Evolutionary conservation across 2,329 filamentous ascomycete species (phyloP).

Genomic region (Aspergillus hortae): DNA sequence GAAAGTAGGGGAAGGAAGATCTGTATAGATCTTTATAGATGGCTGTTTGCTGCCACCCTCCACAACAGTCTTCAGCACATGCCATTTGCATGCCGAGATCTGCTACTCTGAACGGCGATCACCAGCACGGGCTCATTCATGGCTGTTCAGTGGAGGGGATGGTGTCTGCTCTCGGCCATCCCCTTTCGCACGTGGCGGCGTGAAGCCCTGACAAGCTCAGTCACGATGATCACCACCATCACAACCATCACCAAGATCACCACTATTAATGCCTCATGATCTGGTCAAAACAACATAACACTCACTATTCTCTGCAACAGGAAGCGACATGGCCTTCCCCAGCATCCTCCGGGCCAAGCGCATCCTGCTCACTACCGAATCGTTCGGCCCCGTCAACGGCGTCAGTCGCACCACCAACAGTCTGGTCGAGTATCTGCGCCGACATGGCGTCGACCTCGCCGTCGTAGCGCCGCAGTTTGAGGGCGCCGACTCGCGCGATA

Average conservation of each 20-base stretch:
- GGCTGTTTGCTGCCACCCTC: too few species aligned
- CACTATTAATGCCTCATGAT: neutral
- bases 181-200: conserved; percentile 7
- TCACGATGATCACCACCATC: too few species aligned
- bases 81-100: too few species aligned
- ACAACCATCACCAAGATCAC: neutral
- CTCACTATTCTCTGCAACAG: too few species aligned
- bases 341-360: conserved; percentile 55
- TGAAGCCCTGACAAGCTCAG: neutral
- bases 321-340: conserved; percentile 31
- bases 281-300: neutral
- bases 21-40: too few species aligned
- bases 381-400: conserved; percentile 70
- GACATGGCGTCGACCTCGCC: conserved; percentile 61
- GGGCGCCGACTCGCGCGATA: conserved; percentile 37
- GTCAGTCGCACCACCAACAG: conserved; percentile 68
- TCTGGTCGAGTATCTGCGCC: conserved; percentile 63
- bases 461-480: conserved; percentile 61
- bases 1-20: neutral
- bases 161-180: too few species aligned
- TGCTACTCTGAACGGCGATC: too few species aligned
- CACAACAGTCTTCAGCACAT: too few species aligned
- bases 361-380: conserved; percentile 67
- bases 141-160: too few species aligned
- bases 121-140: too few species aligned